Percentiles rank a stretch among this genome's conserved stretches.
Evolutionary conservation across 805 yeast genomes (phyloP).

Genomic region (Candida argentea): DNA sequence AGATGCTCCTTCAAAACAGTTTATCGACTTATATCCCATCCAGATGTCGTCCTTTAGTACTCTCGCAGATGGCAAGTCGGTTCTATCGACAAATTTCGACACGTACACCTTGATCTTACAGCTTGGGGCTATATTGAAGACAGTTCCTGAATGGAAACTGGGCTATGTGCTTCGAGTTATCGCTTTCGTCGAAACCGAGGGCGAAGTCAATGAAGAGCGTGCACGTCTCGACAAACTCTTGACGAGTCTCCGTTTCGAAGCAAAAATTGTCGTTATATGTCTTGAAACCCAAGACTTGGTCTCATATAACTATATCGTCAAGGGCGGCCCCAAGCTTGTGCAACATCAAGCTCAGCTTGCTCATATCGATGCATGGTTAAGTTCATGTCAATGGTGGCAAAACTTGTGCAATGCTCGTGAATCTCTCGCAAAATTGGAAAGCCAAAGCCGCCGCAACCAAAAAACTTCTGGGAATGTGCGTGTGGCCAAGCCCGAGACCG

Average conservation of each 20-base stretch:
- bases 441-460: conserved; percentile 7
- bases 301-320: conserved; percentile 66
- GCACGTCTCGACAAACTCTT: conserved; percentile 53
- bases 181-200: conserved; percentile 73
- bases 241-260: conserved; percentile 73
- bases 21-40: conserved; percentile 88
- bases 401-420: conserved; percentile 52
- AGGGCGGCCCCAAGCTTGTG: conserved; percentile 42
- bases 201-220: conserved; percentile 64
- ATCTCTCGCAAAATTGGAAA: conserved; percentile 24
- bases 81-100: conserved; percentile 84
- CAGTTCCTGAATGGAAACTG: conserved; percentile 91
- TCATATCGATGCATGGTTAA: conserved; percentile 40
- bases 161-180: conserved; percentile 65
- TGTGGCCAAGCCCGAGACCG: background rate
- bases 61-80: conserved; percentile 55
- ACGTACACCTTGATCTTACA: conserved; percentile 91
- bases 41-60: conserved; percentile 86
- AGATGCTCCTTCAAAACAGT: conserved; percentile 29
- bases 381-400: conserved; percentile 80
- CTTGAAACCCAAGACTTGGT: conserved; percentile 45
- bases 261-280: conserved; percentile 67
- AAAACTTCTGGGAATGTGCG: conserved; percentile 1
- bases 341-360: conserved; percentile 18
- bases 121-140: conserved; percentile 82